A percentile compares a stretch with the other conserved stretches of the same genome.
Conservation (phyloP, 2,329 filamentous ascomycete species). For the Cercospora sp. region DNA sequence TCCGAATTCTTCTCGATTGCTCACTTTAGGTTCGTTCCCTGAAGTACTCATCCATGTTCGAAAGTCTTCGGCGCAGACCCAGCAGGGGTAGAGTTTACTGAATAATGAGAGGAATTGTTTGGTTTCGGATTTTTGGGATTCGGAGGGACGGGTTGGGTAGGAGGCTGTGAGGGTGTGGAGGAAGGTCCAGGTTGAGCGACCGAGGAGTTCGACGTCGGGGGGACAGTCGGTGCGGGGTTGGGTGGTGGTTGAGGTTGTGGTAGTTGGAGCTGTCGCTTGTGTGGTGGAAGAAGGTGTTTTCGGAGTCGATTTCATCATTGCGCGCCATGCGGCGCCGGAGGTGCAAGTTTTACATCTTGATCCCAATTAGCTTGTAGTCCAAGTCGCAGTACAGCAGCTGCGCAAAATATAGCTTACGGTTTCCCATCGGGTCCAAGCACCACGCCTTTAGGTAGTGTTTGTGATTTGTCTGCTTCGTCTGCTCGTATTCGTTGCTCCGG, state of each 20-base stretch:
- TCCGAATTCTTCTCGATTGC: conserved; percentile 67
- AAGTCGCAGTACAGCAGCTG: neutral
- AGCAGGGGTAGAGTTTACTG: conserved; percentile 88
- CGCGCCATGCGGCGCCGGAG: conserved; percentile 59
- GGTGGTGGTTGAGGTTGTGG: neutral
- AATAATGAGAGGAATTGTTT: conserved; percentile 76
- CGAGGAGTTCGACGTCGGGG: conserved; percentile 82
- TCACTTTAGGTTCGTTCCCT: conserved; percentile 63
- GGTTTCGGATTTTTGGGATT: conserved; percentile 71
- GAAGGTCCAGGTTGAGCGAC: conserved; percentile 87
- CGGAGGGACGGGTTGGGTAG: conserved; percentile 71
- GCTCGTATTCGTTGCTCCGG: conserved; percentile 28
- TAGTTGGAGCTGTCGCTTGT: conserved; percentile 34
- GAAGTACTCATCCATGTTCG: conserved; percentile 69
- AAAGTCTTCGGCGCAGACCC: conserved; percentile 93
- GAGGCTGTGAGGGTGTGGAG: conserved; percentile 87
- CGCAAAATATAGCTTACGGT: conserved; percentile 59
- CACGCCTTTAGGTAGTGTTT: conserved; percentile 64
- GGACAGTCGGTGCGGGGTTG: conserved; percentile 67
- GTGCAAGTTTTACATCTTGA: conserved; percentile 70
- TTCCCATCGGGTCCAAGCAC: conserved; percentile 79
- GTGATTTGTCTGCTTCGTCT: conserved; percentile 28
- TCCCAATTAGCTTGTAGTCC: neutral
- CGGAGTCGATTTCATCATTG: conserved; percentile 48
- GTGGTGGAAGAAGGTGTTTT: conserved; percentile 21